Base-by-base conservation (phyloP, 2,329 filamentous ascomycete species). In the Ilyonectria mors-panacis region DNA sequence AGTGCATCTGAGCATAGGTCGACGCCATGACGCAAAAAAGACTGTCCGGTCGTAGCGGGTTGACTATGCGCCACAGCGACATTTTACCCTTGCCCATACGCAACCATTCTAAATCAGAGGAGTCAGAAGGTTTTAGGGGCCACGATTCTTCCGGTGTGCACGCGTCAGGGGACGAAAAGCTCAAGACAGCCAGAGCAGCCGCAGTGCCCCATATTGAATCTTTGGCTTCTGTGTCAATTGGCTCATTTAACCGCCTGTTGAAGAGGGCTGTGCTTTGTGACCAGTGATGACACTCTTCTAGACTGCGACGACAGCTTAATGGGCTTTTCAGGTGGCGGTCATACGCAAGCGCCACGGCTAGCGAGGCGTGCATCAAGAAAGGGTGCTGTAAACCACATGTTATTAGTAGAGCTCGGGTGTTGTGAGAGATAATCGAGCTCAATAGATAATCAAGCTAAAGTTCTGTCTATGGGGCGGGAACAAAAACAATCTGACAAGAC, bases 141-240 rank as follows among this genome's bases (percentile, higher is more conserved):
- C 80, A 83, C 0, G 80, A 73, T 13, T 78, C 66, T 50, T 79
- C 75, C 0, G 78, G 70, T 0, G 59, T 67, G 53, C 56, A 58
- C 2, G 80, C 79, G 50, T 85, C 81, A 0, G 81, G 76, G 2
- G 78, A 81, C 0, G 82, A 77, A 65, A 85, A 84, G 0, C 78
- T 69, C 1, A 85, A 51, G 2, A 85, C 72, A 1, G 78, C 80
- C 0, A 86, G 68, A 8, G 81, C 79, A 23, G 84, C 82, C 0
- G 84, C 84, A 6, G 83, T 84, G 2, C 77, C 82, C 85, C 85
- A 86, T 4, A 86, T 80, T 13, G 84, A 72, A 66, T 86, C 85
- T 47, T 78, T 83, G 19, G 83, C 81, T 57, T 73, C 63, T 1
- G 72, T 47, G 21, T 72, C 48, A 50, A 85, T 79, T 0, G 80